phyloP scores from a whole-genome alignment of 2,329 filamentous ascomycete genomes.

The Phaeosphaeriaceae sp. region DNA sequence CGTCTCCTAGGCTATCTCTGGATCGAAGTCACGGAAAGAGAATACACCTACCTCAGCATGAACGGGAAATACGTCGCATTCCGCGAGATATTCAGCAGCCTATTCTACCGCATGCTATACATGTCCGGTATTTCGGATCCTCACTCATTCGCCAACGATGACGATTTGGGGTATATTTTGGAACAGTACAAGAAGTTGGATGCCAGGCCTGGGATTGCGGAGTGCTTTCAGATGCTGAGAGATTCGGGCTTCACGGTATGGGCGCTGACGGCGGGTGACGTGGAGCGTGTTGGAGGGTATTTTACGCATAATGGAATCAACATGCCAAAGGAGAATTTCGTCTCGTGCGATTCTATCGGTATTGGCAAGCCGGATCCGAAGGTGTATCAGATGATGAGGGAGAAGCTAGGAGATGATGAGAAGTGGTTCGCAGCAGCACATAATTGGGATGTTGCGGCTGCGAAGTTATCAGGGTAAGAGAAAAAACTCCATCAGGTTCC shows the following conservation, averaged over 20 bases:
- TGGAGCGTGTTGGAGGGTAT: constrained; percentile 60
- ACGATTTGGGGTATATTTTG: constrained; percentile 52
- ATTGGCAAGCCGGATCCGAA: constrained; percentile 60
- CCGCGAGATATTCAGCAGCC: constrained; percentile 51
- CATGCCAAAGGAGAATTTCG: constrained; percentile 60
- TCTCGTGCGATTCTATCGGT: constrained; percentile 59
- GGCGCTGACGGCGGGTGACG: constrained; percentile 63
- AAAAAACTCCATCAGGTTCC: too few species aligned
- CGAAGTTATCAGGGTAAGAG: constrained; percentile 53
- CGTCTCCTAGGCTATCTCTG: constrained; percentile 57
- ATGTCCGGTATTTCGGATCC: constrained; percentile 56
- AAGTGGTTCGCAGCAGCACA: constrained; percentile 68
- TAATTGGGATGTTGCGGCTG: constrained; percentile 67
- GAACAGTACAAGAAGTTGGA: constrained; percentile 45
- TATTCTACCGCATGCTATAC: constrained; percentile 60
- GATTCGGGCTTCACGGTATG: constrained; percentile 61
- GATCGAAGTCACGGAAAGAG: constrained; percentile 58
- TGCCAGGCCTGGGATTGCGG: constrained; percentile 50
- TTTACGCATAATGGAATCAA: constrained; percentile 59
- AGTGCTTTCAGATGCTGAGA: constrained; percentile 55
- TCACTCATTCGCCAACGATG: constrained; percentile 51
- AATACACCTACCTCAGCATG: constrained; percentile 60
- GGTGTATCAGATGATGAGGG: constrained; percentile 56
- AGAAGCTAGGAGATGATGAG: constrained; percentile 50
- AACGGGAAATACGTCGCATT: constrained; percentile 55